Percentiles rank a stretch among this genome's conserved stretches.
Evolutionary conservation across 1,284 basidiomycete species (phyloP).

Genomic region (Cystobasidium sp.): DNA sequence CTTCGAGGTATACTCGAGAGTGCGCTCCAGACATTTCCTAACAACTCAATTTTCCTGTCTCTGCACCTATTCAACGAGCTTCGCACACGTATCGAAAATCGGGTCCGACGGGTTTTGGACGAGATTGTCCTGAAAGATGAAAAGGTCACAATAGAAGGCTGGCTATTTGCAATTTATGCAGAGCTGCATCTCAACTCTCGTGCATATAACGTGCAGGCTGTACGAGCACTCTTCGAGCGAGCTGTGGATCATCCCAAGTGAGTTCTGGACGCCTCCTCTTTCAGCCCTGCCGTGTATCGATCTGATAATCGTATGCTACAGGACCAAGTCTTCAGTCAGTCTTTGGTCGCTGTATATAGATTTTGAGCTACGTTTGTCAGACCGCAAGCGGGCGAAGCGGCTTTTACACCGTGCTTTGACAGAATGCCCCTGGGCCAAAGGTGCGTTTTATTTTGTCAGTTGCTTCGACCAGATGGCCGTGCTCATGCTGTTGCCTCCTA

Average conservation of each 20-base stretch:
- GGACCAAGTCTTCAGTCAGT: constrained; percentile 69
- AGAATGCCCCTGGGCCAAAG: constrained; percentile 80
- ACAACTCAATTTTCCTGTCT: constrained; percentile 74
- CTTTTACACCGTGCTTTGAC: constrained; percentile 77
- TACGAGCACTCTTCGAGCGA: constrained; percentile 52
- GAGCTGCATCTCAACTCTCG: constrained; percentile 52
- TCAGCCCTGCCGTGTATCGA: constrained; percentile 22
- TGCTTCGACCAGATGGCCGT: too few species aligned
- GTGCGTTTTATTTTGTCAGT: constrained; percentile 58
- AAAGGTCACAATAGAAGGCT: constrained; percentile 59
- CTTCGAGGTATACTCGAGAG: constrained; percentile 66
- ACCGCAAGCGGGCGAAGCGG: constrained; percentile 71
- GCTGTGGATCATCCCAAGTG: constrained; percentile 49
- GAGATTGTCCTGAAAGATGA: constrained; percentile 68
- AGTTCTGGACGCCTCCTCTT: neutral
- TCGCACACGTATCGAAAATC: constrained; percentile 62
- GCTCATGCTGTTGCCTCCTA: too few species aligned
- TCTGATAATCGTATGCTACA: constrained; percentile 54
- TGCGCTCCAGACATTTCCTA: constrained; percentile 67
- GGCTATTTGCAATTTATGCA: constrained; percentile 54
- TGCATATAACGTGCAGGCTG: constrained; percentile 47
- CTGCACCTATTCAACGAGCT: constrained; percentile 71
- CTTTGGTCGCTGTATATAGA: constrained; percentile 82
- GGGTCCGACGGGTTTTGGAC: constrained; percentile 68
- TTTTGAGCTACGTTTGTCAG: constrained; percentile 73